Percentiles rank a stretch among this genome's conserved stretches.
Evolutionary conservation across 192 early-diverging fungal genomes (phyloP).

Genomic region (Umbelopsis isabellina): DNA sequence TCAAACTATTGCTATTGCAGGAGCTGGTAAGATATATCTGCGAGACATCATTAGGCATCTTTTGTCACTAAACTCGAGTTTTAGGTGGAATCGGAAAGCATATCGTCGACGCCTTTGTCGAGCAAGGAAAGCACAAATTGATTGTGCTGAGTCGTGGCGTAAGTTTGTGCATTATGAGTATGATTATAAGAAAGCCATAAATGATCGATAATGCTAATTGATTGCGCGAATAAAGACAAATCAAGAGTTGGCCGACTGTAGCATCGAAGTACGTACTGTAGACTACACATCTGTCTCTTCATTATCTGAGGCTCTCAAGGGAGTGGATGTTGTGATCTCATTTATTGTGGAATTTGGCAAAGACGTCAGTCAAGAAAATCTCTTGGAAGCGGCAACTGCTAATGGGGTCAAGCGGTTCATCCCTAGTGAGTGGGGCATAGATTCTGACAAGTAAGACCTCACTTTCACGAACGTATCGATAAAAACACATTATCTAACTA

Average conservation of each 20-base stretch:
- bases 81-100: constrained; percentile 2
- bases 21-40: too few relatives aligned
- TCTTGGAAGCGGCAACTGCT: background rate
- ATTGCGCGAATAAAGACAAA: background rate
- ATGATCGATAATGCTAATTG: too few relatives aligned
- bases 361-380: background rate
- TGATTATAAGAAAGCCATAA: too few relatives aligned
- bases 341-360: background rate
- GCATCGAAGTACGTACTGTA: constrained; percentile 6
- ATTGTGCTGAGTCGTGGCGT: constrained; percentile 9
- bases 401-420: background rate
- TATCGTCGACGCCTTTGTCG: background rate
- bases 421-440: background rate
- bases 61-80: too few relatives aligned
- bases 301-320: background rate
- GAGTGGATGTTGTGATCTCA: constrained; percentile 10
- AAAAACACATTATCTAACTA: too few relatives aligned
- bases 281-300: background rate
- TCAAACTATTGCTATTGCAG: too few relatives aligned
- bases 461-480: too few relatives aligned
- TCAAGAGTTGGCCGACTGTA: background rate
- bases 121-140: constrained; percentile 11
- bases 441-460: background rate
- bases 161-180: background rate
- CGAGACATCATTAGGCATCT: too few relatives aligned